Evolutionary conservation across 2,329 filamentous ascomycete genomes (phyloP).

Genomic region (Penicillium verrucosum): DNA sequence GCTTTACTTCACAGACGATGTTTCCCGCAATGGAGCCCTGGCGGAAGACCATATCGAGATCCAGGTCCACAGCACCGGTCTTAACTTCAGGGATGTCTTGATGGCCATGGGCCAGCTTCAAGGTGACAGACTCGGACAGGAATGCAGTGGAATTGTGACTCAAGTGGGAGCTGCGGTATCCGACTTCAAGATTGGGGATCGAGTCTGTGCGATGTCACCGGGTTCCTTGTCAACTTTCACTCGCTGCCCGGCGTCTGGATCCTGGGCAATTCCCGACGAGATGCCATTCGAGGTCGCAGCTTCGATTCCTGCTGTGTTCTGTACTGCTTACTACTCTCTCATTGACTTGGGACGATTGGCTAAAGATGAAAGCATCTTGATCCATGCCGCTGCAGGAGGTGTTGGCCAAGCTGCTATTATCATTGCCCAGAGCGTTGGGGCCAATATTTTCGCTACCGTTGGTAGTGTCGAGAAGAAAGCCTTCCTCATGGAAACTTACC

Average conservation of each 20-base stretch:
- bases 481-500: slow-evolving; percentile 20
- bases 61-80: slow-evolving; percentile 17
- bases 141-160: slow-evolving; percentile 39
- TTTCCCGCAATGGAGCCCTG: slow-evolving; percentile 7
- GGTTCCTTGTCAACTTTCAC: slow-evolving; percentile 30
- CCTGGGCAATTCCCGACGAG: slow-evolving; percentile 32
- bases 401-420: slow-evolving; percentile 28
- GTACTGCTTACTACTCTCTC: slow-evolving; percentile 28
- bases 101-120: slow-evolving; percentile 38
- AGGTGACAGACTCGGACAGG: slow-evolving; percentile 35
- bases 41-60: slow-evolving; percentile 24
- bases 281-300: slow-evolving; percentile 29
- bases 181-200: slow-evolving; percentile 38
- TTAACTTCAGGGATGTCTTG: slow-evolving; percentile 44
- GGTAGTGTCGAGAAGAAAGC: slow-evolving; percentile 21
- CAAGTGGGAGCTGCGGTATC: slow-evolving; percentile 27
- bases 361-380: slow-evolving; percentile 21
- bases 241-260: slow-evolving; percentile 29
- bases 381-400: slow-evolving; percentile 27
- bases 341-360: slow-evolving; percentile 24
- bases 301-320: slow-evolving; percentile 27
- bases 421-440: slow-evolving; percentile 21
- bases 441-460: slow-evolving; percentile 26
- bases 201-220: slow-evolving; percentile 40
- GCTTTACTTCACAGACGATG: slow-evolving; percentile 28